A percentile compares a stretch with the other conserved stretches of the same genome.
These are phyloP conservation scores for Nitzschia sp. DNA, from an alignment of 108 stramenopile genomes.

Conservation along the genomic window DNA sequence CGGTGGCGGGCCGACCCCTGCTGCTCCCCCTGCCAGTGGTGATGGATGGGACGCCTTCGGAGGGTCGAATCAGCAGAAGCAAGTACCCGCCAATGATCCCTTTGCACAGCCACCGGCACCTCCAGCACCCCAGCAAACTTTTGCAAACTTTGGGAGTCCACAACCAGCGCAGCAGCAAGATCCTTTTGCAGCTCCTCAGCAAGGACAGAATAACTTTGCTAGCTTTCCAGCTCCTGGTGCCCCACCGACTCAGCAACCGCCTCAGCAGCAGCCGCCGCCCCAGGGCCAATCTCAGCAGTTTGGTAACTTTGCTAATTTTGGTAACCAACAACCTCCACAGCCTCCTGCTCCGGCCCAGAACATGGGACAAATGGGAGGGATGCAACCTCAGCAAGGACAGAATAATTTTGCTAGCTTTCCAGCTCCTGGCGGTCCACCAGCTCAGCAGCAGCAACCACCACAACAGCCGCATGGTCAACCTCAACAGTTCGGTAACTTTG, in stretches of 20 bases:
- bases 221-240: conserved; percentile 21
- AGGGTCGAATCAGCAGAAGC: conserved; percentile 29
- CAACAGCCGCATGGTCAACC: not conserved
- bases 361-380: conserved; percentile 3
- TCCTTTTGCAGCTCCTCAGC: conserved; percentile 17
- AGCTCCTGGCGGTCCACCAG: not conserved
- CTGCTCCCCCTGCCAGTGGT: conserved; percentile 20
- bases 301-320: conserved; percentile 30
- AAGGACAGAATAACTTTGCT: conserved; percentile 22
- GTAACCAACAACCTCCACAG: conserved; percentile 25
- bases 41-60: conserved; percentile 79
- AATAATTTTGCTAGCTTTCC: conserved; percentile 13
- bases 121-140: conserved; percentile 33
- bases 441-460: conserved; percentile 15
- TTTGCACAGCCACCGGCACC: conserved; percentile 33
- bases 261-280: conserved; percentile 18
- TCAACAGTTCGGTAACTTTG: conserved; percentile 10
- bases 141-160: conserved; percentile 14
- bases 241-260: conserved; percentile 25
- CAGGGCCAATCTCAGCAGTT: conserved; percentile 37
- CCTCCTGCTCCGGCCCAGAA: conserved; percentile 28
- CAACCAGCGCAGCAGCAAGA: conserved; percentile 28
- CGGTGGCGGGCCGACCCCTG: conserved; percentile 36
- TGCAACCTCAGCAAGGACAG: conserved; percentile 3
- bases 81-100: conserved; percentile 21